Evolutionary conservation across 768 basidiomycete genomes (phyloP).

Genomic region (Auricularia heimuer): DNA sequence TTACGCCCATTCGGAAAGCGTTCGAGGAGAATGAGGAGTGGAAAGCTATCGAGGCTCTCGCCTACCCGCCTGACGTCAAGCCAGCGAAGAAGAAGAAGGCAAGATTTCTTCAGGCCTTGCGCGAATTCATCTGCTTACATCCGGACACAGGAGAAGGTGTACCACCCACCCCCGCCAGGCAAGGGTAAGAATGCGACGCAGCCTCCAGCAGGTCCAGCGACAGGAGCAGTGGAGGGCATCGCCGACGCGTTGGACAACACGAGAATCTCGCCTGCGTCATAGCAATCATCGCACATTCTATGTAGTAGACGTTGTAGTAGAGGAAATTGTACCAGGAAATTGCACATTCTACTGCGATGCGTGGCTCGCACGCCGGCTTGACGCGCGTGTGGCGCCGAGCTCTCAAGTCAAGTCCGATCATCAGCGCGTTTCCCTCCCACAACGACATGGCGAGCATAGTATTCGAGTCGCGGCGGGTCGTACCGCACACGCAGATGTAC

Average conservation of each 20-base stretch:
- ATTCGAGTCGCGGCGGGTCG: neutral
- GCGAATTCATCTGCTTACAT: neutral
- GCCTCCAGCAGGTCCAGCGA: conserved; percentile 12
- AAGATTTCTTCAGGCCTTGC: conserved; percentile 2
- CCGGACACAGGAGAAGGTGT: conserved; percentile 54
- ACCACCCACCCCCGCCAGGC: conserved; percentile 75
- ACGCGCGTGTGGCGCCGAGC: neutral
- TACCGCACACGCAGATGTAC: neutral
- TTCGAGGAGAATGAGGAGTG: conserved; percentile 76
- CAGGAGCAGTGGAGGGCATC: conserved; percentile 2
- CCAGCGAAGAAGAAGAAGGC: conserved; percentile 47
- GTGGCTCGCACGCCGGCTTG: neutral
- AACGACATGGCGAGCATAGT: neutral
- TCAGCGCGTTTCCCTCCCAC: no score
- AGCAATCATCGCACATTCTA: neutral
- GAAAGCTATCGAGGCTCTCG: conserved; percentile 62
- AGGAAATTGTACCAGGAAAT: neutral
- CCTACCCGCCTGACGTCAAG: conserved; percentile 75
- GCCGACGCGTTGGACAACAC: conserved; percentile 1
- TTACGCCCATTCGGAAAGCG: conserved; percentile 71
- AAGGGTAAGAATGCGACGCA: conserved; percentile 52
- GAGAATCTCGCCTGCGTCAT: neutral
- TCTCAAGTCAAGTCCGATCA: no score
- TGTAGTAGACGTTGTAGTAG: neutral
- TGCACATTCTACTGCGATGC: neutral